These are phyloP conservation scores for Arthrobotrys sphaeroides DNA, from an alignment of 2,329 filamentous ascomycete genomes.

Conservation along the genomic window DNA sequence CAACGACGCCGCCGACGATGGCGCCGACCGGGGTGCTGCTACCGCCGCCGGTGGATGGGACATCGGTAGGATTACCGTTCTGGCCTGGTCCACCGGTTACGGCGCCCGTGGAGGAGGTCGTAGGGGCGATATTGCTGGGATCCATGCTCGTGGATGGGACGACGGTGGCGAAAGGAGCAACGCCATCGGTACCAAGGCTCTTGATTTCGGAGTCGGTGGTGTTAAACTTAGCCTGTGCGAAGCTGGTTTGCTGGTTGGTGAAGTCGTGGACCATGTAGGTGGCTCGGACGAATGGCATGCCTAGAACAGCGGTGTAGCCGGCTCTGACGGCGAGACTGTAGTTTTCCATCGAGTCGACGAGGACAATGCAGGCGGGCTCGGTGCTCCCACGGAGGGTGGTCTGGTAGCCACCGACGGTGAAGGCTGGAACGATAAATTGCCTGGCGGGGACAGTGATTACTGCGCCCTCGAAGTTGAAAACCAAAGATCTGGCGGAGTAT, in stretches of 20 bases:
- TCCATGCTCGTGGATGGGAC: slow-evolving; percentile 13
- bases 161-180: slow-evolving; percentile 31
- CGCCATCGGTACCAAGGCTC: slow-evolving; percentile 38
- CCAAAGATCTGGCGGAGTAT: slow-evolving; percentile 14
- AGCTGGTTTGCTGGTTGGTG: slow-evolving; percentile 50
- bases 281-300: slow-evolving; percentile 50
- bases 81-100: not conserved
- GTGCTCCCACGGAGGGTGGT: slow-evolving; percentile 18
- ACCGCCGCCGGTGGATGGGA: slow-evolving; percentile 5
- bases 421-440: slow-evolving; percentile 48
- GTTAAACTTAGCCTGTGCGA: slow-evolving; percentile 51
- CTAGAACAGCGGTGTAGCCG: slow-evolving; percentile 35
- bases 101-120: not conserved
- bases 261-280: slow-evolving; percentile 51
- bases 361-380: slow-evolving; percentile 32
- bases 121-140: slow-evolving; percentile 13
- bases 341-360: slow-evolving; percentile 50
- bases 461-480: slow-evolving; percentile 44
- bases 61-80: not conserved
- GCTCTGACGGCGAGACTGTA: slow-evolving; percentile 25
- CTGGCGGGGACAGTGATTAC: slow-evolving; percentile 33
- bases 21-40: slow-evolving; percentile 30
- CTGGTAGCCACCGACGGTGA: slow-evolving; percentile 29
- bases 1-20: slow-evolving; percentile 51
- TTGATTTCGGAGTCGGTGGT: slow-evolving; percentile 41